Base-by-base conservation (phyloP, 2,329 filamentous ascomycete genomes). In the Xylariaceae sp. region DNA sequence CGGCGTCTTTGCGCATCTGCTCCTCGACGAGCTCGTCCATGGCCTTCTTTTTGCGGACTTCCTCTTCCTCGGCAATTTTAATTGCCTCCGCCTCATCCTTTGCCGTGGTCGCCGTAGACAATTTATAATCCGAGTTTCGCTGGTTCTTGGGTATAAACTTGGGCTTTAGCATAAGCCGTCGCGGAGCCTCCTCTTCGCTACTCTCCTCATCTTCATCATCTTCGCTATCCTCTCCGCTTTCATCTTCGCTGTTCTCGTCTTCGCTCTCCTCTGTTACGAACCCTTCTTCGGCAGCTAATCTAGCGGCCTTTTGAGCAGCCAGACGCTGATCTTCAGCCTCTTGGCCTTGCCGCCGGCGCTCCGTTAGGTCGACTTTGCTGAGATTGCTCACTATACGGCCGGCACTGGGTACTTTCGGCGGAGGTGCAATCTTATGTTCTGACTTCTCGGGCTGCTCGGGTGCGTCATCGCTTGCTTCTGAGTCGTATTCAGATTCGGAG, bases 21-120 rank as follows among this genome's bases (percentile, higher is more conserved):
- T 91, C 89, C 68, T 96, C 90, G 11, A 99, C 84, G 7, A 97
- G 75, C 54, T 82, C 85, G 68, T 96, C 87, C 9, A 87, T 83
- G 55, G 86, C 83, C 40, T 87, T 85, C 68, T 86, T 85, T 58
- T 82, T 84, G 37, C 83, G 80, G 1, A 78, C 83, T 54, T 75
- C 73, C 9, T 71, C 69, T 27, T 71, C 69, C 12, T 69, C 68
- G 2, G 59, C 68, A 45, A 62, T 41, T 51, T 42, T 62, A 40
- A 46, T 62, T 57, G 42, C 62, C 50, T 57, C 51, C 47, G 60
- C 67, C 55, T 50, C 58, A 45, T 54, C 52, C 27, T n/a, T 45
- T 44, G 49, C 40, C 31, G 30, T 41, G n/a, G 45, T 37, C 3
- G 40, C 48, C 8, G 43, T 32, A 43, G 35, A 37, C 8, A 11